Base-by-base conservation (phyloP, 192 early-diverging fungal species). In the Rhizoclosmatium sp. region DNA sequence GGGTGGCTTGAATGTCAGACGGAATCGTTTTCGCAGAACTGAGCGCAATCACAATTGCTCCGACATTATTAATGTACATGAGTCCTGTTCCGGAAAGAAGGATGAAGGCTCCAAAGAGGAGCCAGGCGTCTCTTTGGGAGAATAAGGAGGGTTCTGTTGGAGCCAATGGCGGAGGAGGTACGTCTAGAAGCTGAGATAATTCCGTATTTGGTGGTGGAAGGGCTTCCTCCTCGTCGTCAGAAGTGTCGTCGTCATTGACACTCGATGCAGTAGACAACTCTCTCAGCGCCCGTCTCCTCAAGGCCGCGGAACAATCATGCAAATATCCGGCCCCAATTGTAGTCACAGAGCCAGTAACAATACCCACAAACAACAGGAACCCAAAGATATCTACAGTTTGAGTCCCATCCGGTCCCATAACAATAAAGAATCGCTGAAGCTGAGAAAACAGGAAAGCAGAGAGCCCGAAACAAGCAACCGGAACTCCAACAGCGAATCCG, bases 31-130 rank as follows among this genome's bases (percentile, higher is more conserved):
- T 68, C 61, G 14, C 12, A 47, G 69, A 31, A 14, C 47, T 39
- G 14, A 83, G 66, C 1, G 83, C 54, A 3, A 78, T 49, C 2
- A 87, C 48, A 45, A 87, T 79, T 9, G 81, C 80, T 44, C 85
- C 85, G 42, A 87, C 70, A 59, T 85, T 84, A 82, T 85, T 87
- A 69, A 87, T 83, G 78, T 83, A 83, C 82, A 85, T 85, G 42
- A 87, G 81, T 5, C 86, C 86, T 4, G 82, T 60, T 12, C 86
- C 86, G 59, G 75, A 68, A 3, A 84, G 48, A 4, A 80, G 16
- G n/a, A 74, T 41, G 49, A 87, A 82, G 0, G 79, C 73, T 31
- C 58, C 16, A 44, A 85, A 81, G 2, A 87, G 77, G 59, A 83
- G 47, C 75, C 79, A 85, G 19, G 82, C 83, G 58, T 87, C 86